These are phyloP conservation scores for Yamadazyma aaseri DNA, from an alignment of 1,139 yeast genomes.

Conservation along the genomic window DNA sequence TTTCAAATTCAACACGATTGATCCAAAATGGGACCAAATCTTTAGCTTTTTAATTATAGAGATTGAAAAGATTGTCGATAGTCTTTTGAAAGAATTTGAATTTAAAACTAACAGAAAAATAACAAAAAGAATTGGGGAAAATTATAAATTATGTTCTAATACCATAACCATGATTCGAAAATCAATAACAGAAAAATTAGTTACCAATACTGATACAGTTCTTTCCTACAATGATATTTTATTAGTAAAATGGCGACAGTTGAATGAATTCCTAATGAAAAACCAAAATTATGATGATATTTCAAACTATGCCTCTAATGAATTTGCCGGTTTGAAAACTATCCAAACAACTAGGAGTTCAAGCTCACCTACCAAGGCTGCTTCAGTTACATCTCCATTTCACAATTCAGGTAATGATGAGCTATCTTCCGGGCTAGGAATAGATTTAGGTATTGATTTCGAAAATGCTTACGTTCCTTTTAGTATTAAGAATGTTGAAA, in stretches of 20 bases:
- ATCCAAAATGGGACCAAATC: conserved; percentile 55
- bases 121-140: conserved; percentile 16
- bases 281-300: conserved; percentile 13
- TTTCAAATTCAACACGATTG: conserved; percentile 48
- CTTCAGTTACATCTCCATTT: conserved; percentile 9
- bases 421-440: conserved; percentile 25
- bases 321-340: conserved; percentile 19
- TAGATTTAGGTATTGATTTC: conserved; percentile 38
- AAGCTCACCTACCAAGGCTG: conserved; percentile 7
- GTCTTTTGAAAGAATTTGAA: conserved; percentile 25
- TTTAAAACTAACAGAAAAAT: conserved; percentile 10
- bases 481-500: conserved; percentile 33
- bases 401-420: conserved; percentile 1
- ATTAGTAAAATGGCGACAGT: conserved; percentile 32
- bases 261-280: conserved; percentile 22
- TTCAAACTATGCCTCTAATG: conserved; percentile 10
- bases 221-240: conserved; percentile 25
- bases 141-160: conserved; percentile 34
- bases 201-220: conserved; percentile 20
- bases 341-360: conserved; percentile 17
- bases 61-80: conserved; percentile 27
- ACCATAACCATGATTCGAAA: conserved; percentile 31
- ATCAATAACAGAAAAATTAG: conserved; percentile 28
- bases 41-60: conserved; percentile 46
- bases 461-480: conserved; percentile 31